Percentiles rank a stretch among this genome's conserved stretches.
Evolutionary conservation across 1,284 basidiomycete genomes (phyloP).

Genomic region (Ceratobasidium sp.): DNA sequence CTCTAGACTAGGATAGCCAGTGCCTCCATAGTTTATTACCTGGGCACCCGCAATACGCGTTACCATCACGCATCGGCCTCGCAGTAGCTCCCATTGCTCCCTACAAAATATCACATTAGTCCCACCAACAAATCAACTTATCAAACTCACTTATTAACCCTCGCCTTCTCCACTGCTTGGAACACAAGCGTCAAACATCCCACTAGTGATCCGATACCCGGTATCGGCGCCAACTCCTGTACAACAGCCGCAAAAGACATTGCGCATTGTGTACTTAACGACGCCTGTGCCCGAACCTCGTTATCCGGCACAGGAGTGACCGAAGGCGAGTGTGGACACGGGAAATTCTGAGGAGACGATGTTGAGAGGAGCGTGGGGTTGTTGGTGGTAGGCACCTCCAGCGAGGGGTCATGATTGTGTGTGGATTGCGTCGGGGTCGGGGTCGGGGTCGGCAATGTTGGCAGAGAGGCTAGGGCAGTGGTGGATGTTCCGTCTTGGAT

Average conservation of each 20-base stretch:
- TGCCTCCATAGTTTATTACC: conserved; percentile 1
- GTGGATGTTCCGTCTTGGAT: too few relatives aligned
- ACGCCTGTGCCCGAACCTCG: background rate
- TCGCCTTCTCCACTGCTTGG: background rate
- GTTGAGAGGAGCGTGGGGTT: too few relatives aligned
- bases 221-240: background rate
- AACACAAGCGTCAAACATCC: conserved; percentile 10
- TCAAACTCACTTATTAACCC: background rate
- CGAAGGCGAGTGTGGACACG: too few relatives aligned
- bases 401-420: too few relatives aligned
- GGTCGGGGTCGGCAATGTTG: too few relatives aligned
- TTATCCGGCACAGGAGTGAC: background rate
- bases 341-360: too few relatives aligned
- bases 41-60: conserved; percentile 10
- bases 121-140: too few relatives aligned
- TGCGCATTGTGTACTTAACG: background rate
- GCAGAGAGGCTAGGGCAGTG: too few relatives aligned
- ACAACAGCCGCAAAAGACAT: background rate
- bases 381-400: too few relatives aligned
- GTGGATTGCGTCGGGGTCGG: too few relatives aligned
- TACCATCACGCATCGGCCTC: conserved; percentile 36
- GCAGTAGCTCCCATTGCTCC: conserved; percentile 29
- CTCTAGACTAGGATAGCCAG: background rate
- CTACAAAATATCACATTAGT: background rate
- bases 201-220: background rate